Percentiles rank a stretch among this genome's conserved stretches.
Conservation (phyloP, 192 early-diverging fungal species). For the Gonapodya sp. region DNA sequence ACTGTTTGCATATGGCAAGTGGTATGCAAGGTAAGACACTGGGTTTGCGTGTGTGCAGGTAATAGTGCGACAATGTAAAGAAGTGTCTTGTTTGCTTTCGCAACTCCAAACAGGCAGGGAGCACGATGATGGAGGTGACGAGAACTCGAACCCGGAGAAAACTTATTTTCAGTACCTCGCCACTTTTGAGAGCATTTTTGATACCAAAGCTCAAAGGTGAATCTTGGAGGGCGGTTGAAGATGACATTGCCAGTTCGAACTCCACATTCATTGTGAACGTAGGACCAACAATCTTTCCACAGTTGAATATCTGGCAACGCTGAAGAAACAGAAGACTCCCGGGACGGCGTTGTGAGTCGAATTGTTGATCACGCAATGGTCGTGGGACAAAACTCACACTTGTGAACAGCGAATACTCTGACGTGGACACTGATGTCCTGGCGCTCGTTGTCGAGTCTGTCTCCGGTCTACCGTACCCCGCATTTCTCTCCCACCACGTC, state of each 20-base stretch:
- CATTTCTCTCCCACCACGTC: neutral
- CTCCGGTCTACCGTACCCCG: neutral
- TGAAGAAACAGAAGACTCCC: neutral
- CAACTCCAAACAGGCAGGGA: neutral
- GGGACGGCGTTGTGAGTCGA: neutral
- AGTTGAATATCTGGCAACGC: neutral
- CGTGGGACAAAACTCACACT: neutral
- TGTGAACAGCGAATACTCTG: neutral
- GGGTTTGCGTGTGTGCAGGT: neutral
- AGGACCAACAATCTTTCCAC: neutral
- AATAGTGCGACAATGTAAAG: neutral
- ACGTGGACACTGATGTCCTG: slow-evolving; percentile 1
- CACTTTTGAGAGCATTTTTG: neutral
- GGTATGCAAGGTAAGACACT: neutral
- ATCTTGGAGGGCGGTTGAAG: no score
- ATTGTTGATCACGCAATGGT: neutral
- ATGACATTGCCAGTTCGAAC: no score
- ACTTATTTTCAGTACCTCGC: neutral
- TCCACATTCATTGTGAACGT: no score
- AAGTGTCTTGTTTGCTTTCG: neutral
- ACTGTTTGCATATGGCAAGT: neutral
- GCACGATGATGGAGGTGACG: slow-evolving; percentile 5
- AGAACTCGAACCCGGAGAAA: neutral
- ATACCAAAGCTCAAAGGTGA: neutral
- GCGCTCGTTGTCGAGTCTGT: neutral